Base-by-base conservation (phyloP, 305 asterid genomes). In the Fraxinus paxiana region DNA sequence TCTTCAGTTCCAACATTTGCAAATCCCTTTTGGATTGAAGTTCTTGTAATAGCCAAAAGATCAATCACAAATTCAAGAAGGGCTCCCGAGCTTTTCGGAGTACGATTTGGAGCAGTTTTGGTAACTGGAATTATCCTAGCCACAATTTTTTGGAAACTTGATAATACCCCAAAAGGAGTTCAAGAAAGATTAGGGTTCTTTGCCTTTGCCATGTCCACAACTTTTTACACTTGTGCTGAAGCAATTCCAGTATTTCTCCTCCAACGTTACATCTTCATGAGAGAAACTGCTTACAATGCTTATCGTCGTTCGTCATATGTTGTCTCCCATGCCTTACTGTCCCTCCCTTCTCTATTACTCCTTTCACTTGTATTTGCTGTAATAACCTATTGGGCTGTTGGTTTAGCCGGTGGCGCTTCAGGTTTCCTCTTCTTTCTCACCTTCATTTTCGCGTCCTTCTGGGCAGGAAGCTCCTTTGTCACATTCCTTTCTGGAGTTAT, bases 141-240 rank as follows among this genome's bases (percentile, higher is more conserved):
- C 38, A 94, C 97, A 0, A 89, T 91, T 0, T 94, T 92, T 84
- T 48, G 89, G 85, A 84, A 73, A 38, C 89, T 94, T 3, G 98
- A 94, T 33, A 76, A 85, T 76, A 87, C 97, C 0, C 96, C 97
- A 0, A 92, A 84, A 81, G 96, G 98, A 6, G 83, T 94, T 20
- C 96, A 91, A 56, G 98, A 94, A 69, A 76, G 98, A 20, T 5
- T 94, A 46, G 97, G 96, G 1, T 92, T 94, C 80, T 91, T 90
- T 78, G 88, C 92, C 51, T 91, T 89, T 28, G 95, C 95, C 15
- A 85, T 91, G 93, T 89, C 93, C 30, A 88, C 92, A 1, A 89
- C 88, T 0, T 91, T 91, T 91, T 89, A 91, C 89, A 91, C 93
- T 0, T 89, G 95, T 48, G 92, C 93, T 0, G 95, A 91, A 54